Conservation (phyloP, 1,139 yeast species). For the Pichia sp. region DNA sequence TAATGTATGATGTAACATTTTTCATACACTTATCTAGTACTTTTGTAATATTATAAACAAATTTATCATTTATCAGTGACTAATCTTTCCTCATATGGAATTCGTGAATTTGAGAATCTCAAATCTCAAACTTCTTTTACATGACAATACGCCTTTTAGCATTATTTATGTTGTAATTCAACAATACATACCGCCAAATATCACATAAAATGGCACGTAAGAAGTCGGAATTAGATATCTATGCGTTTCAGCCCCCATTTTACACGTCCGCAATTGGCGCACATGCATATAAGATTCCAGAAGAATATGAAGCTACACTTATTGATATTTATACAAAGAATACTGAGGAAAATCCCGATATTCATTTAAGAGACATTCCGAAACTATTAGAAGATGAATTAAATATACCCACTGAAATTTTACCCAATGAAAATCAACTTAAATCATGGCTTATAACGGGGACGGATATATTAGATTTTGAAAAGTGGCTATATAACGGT, state of each 20-base stretch:
- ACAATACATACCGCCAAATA: not conserved
- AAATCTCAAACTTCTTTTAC: too few species aligned
- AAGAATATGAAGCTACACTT: constrained; percentile 12
- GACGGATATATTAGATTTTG: constrained; percentile 37
- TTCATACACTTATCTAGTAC: too few species aligned
- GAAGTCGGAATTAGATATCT: constrained; percentile 4
- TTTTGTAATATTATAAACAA: too few species aligned
- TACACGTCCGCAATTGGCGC: constrained; percentile 10
- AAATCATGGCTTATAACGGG: constrained; percentile 24
- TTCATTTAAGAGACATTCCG: constrained; percentile 2
- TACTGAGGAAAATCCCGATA: constrained; percentile 10
- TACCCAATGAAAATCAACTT: constrained; percentile 23
- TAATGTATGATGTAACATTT: too few species aligned
- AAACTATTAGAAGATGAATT: constrained; percentile 10
- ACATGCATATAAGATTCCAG: constrained; percentile 15
- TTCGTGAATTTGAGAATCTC: too few species aligned
- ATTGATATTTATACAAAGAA: constrained; percentile 13
- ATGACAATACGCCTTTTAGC: too few species aligned
- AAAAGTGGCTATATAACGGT: constrained; percentile 34
- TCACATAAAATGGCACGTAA: constrained; percentile 1
- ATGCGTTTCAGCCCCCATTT: constrained; percentile 17
- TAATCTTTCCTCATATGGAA: too few species aligned
- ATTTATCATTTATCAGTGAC: too few species aligned
- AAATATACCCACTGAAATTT: constrained; percentile 19
- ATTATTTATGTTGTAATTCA: not conserved